phyloP scores from a whole-genome alignment of 208 protist species.

The Tritrichomonas musculus region DNA sequence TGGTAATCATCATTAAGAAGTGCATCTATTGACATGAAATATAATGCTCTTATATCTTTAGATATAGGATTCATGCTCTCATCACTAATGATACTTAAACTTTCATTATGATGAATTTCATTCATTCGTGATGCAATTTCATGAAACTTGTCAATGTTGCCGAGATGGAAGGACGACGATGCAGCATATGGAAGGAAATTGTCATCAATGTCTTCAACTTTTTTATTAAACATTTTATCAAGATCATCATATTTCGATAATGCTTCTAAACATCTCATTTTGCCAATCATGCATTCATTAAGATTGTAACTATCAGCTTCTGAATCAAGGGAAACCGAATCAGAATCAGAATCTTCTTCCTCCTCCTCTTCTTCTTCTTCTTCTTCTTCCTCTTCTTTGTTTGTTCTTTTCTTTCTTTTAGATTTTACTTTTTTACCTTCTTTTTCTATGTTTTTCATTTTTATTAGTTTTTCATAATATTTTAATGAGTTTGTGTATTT shows the following conservation, averaged over 20 bases:
- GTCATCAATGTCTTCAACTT: neutral
- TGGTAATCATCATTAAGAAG: neutral
- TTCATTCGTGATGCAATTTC: neutral
- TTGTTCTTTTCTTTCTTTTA: neutral
- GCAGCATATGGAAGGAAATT: neutral
- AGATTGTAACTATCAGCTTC: too few species aligned
- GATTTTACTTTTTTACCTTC: too few species aligned
- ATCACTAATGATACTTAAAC: too few species aligned
- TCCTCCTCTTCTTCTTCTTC: too few species aligned
- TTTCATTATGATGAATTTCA: too few species aligned
- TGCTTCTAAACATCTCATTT: neutral
- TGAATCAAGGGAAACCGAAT: too few species aligned
- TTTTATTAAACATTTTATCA: neutral
- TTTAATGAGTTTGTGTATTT: neutral
- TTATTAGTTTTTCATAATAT: neutral
- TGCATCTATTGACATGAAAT: neutral
- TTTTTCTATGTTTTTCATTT: neutral
- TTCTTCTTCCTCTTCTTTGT: neutral
- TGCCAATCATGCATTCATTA: too few species aligned
- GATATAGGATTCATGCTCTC: too few species aligned
- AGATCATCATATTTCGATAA: neutral
- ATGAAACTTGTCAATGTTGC: neutral
- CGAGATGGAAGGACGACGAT: neutral
- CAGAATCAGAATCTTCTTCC: too few species aligned
- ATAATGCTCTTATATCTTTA: too few species aligned